Evolutionary conservation across 768 basidiomycete genomes (phyloP).

Genomic region (Tulasnella sp.): DNA sequence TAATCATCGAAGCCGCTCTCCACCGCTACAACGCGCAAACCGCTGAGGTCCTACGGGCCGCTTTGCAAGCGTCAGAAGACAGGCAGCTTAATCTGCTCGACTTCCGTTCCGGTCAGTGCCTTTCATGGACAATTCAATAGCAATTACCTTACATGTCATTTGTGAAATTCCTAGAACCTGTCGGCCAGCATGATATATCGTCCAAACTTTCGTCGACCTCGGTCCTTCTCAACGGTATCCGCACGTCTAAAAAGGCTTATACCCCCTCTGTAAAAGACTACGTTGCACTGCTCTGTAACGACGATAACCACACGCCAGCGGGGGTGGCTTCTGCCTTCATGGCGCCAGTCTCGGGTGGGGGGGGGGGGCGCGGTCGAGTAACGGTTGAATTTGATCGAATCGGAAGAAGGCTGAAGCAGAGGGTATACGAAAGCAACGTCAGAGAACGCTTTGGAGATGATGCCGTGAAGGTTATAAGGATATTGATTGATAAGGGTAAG

Average conservation of each 20-base stretch:
- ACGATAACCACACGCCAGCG: conserved; percentile 74
- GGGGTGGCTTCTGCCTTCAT: conserved; percentile 70
- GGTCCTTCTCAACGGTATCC: background rate
- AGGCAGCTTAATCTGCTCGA: conserved; percentile 57
- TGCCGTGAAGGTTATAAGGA: conserved; percentile 74
- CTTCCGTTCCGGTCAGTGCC: conserved; percentile 22
- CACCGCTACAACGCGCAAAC: conserved; percentile 79
- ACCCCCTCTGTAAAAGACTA: conserved; percentile 70
- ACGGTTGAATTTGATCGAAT: conserved; percentile 78
- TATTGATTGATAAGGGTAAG: conserved; percentile 79
- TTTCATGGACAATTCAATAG: background rate
- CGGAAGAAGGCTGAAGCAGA: conserved; percentile 59
- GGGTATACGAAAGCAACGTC: conserved; percentile 71
- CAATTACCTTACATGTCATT: background rate
- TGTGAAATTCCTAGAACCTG: conserved; percentile 27
- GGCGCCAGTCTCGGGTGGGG: conserved; percentile 46
- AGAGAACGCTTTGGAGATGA: conserved; percentile 79
- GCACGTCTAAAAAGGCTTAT: conserved; percentile 56
- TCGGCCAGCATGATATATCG: conserved; percentile 34
- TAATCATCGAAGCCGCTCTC: conserved; percentile 69
- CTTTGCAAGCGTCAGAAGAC: conserved; percentile 64
- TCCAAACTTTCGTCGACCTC: conserved; percentile 32
- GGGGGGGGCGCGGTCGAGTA: conserved; percentile 51
- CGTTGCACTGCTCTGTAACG: conserved; percentile 66
- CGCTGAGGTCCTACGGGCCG: conserved; percentile 64